phyloP scores from a whole-genome alignment of 2,329 filamentous ascomycete species.

The Myriosclerotinia duriaeana region DNA sequence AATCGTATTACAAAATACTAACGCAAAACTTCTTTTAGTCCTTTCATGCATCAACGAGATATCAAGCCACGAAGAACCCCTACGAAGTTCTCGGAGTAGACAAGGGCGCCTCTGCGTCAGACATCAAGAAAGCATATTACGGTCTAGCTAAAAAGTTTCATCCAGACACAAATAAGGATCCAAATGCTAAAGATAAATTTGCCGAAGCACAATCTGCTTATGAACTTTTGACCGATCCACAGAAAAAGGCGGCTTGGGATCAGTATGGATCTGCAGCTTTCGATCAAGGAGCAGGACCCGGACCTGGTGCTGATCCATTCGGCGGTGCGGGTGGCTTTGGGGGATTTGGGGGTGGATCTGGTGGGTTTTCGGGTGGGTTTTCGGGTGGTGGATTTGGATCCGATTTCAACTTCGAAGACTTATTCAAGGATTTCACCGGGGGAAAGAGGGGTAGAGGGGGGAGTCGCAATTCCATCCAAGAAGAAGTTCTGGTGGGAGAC shows the following conservation, averaged over 20 bases:
- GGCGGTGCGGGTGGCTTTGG: constrained; percentile 62
- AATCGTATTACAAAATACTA: constrained; percentile 8
- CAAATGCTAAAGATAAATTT: constrained; percentile 91
- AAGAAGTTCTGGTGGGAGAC: constrained; percentile 84
- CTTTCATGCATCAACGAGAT: constrained; percentile 38
- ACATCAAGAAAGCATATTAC: constrained; percentile 99
- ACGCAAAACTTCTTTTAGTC: constrained; percentile 27
- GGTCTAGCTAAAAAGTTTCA: constrained; percentile 96
- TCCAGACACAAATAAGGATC: constrained; percentile 95
- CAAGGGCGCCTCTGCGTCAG: constrained; percentile 75
- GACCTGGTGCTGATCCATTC: constrained; percentile 57
- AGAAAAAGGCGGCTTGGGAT: constrained; percentile 92
- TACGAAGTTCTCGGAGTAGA: constrained; percentile 83
- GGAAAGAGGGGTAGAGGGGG: constrained; percentile 48
- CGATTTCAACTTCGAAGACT: constrained; percentile 93
- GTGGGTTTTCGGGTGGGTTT: constrained; percentile 45
- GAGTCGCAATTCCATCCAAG: constrained; percentile 62
- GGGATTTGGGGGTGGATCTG: constrained; percentile 48
- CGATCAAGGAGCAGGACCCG: constrained; percentile 64
- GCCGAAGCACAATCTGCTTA: constrained; percentile 91
- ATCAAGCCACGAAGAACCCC: constrained; percentile 62
- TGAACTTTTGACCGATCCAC: constrained; percentile 85
- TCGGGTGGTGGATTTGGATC: constrained; percentile 65
- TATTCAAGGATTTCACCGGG: constrained; percentile 76
- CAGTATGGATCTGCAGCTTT: constrained; percentile 87